Evolutionary conservation across 331 rosid species (phyloP), one percentile per base, ranked within the genome.

Genomic region (Pyracantha coccinea): DNA sequence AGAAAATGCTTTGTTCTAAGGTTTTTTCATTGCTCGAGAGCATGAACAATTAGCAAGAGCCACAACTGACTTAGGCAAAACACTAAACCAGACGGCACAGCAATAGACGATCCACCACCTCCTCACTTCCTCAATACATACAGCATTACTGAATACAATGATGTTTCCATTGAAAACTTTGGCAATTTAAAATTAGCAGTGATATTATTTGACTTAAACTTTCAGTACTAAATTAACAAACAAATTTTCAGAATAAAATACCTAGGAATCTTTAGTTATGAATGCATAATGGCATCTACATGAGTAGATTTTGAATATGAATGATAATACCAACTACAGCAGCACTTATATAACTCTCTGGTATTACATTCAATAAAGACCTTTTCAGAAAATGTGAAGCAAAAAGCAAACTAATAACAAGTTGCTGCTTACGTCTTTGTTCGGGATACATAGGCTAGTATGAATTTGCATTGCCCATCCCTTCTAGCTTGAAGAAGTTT

Each of bases 371-470:
- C n/a, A 50, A 50, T 54, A 24, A 71, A 71, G 25, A 47, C 38
- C 35, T 7, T 55, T 44, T 4, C 29, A 21, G 5, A 20, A 68
- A 60, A 25, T 28, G 23, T 10, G 58, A 53, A 72, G 69, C 80
- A 74, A 53, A 55, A 27, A 45, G 63, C 38, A 47, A 75, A 29
- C 54, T n/a, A 52, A 82, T 27, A 23, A 53, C 27, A 19, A 55
- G 24, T 38, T 24, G 53, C 41, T 75, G 62, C 97, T 64, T 84
- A 91, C 96, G 10, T 80, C 83, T 88, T 91, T 23, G 92, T 85
- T 75, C 98, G 87, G 77, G 98, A 93, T 63, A 93, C 91, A 64
- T 93, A 93, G 68, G 93, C 97, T 23, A 93, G 94, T 68, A 91
- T 89, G 90, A 93, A 93, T 80, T 88, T 93, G 89, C 96, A 89